Evolutionary conservation across 1,139 yeast genomes (phyloP).

Genomic region (Pichia norvegensis): DNA sequence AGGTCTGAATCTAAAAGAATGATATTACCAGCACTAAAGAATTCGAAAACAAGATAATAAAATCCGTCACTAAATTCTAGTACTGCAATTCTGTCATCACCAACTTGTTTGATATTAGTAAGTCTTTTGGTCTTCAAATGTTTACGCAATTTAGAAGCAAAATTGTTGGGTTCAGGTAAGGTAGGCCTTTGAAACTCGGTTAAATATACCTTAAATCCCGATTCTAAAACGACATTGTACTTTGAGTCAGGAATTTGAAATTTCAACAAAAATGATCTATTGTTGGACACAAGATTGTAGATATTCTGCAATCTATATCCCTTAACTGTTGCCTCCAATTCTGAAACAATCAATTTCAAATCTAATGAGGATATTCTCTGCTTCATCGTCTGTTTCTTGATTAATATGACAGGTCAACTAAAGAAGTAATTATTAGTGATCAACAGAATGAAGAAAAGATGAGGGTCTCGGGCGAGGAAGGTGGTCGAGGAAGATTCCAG

Average conservation of each 20-base stretch:
- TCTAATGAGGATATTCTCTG: slow-evolving; percentile 86
- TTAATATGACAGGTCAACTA: neutral
- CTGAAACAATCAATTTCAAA: slow-evolving; percentile 61
- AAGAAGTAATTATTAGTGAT: too few relatives aligned
- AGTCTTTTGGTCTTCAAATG: slow-evolving; percentile 77
- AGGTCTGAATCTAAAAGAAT: slow-evolving; percentile 62
- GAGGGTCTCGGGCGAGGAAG: too few relatives aligned
- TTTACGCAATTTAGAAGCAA: slow-evolving; percentile 78
- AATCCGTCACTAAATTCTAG: slow-evolving; percentile 76
- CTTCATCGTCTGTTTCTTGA: slow-evolving; percentile 31
- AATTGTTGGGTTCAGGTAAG: slow-evolving; percentile 74
- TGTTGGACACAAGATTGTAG: slow-evolving; percentile 68
- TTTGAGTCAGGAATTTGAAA: slow-evolving; percentile 82
- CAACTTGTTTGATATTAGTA: slow-evolving; percentile 64
- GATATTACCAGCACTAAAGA: slow-evolving; percentile 92
- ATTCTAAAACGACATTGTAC: slow-evolving; percentile 66
- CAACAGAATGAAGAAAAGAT: too few relatives aligned
- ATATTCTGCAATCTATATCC: slow-evolving; percentile 77
- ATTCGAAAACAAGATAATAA: slow-evolving; percentile 75
- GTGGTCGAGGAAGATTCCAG: too few relatives aligned
- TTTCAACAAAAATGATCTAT: slow-evolving; percentile 69
- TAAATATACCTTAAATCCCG: slow-evolving; percentile 74
- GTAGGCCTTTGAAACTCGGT: slow-evolving; percentile 78
- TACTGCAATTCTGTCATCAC: slow-evolving; percentile 72
- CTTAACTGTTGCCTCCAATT: slow-evolving; percentile 47